Percentiles rank a stretch among this genome's conserved stretches.
Conservation (phyloP, 148 eudicot genomes). For the Spergularia marina region DNA sequence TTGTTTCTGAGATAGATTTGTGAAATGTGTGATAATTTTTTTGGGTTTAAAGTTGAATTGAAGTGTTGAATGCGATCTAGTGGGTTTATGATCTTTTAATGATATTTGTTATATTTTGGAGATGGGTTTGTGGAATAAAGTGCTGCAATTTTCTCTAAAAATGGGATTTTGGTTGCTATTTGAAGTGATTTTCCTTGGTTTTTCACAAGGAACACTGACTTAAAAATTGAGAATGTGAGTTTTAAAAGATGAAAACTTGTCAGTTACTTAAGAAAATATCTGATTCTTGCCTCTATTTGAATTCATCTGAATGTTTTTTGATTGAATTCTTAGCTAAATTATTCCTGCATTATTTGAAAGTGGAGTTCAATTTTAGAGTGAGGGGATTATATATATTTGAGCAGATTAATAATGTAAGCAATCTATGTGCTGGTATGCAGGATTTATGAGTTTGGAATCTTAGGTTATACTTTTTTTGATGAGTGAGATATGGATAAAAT, state of each 20-base stretch:
- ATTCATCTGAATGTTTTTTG: neutral
- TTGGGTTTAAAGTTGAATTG: conserved; percentile 7
- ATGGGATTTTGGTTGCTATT: neutral
- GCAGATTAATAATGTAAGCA: neutral
- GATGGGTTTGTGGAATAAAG: too few species aligned
- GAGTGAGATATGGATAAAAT: conserved; percentile 52
- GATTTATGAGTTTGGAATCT: conserved; percentile 8
- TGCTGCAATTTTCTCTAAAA: neutral
- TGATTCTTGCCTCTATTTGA: neutral
- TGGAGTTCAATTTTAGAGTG: neutral
- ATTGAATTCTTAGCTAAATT: neutral
- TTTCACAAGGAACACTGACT: neutral
- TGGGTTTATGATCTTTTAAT: neutral
- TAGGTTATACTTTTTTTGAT: conserved; percentile 21
- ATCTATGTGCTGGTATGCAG: conserved; percentile 21
- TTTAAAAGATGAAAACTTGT: too few species aligned
- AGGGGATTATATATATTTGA: neutral
- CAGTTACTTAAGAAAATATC: too few species aligned
- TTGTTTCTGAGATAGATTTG: conserved; percentile 31
- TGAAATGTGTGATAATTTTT: neutral
- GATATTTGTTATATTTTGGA: neutral
- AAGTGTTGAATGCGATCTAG: neutral
- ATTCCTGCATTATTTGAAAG: neutral
- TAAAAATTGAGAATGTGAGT: too few species aligned
- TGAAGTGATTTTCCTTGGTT: neutral